phyloP scores from a whole-genome alignment of 371 early-diverging fungal species.

The Basidiobolus heterosporus region DNA sequence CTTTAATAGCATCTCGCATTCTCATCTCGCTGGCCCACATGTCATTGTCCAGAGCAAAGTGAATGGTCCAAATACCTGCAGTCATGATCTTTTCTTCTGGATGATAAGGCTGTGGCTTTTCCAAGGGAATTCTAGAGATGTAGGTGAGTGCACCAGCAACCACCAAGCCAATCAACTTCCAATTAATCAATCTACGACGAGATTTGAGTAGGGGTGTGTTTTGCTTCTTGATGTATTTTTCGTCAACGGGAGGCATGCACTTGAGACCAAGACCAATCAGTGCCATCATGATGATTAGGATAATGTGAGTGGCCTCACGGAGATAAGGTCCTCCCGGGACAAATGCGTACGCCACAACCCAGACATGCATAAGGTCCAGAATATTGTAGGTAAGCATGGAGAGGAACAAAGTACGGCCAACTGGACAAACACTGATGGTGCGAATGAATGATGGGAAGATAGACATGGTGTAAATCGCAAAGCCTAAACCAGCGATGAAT shows the following conservation, averaged over 20 bases:
- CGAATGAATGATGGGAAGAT: slow-evolving; percentile 39
- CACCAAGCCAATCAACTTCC: slow-evolving; percentile 8
- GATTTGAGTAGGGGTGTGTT: slow-evolving; percentile 4
- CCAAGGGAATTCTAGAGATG: slow-evolving; percentile 9
- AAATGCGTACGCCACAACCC: slow-evolving; percentile 71
- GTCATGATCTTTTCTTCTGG: slow-evolving; percentile 50
- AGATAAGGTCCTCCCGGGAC: slow-evolving; percentile 59
- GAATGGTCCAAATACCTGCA: slow-evolving; percentile 77
- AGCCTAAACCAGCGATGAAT: slow-evolving; percentile 41
- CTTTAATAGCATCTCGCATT: slow-evolving; percentile 58
- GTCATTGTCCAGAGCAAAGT: slow-evolving; percentile 69
- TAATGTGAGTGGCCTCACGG: slow-evolving; percentile 55
- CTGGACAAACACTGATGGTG: slow-evolving; percentile 32
- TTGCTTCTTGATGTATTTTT: slow-evolving; percentile 8
- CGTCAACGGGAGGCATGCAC: slow-evolving; percentile 19
- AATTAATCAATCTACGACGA: slow-evolving; percentile 6
- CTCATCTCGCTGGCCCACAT: slow-evolving; percentile 63
- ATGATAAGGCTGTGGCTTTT: slow-evolving; percentile 35
- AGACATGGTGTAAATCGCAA: slow-evolving; percentile 40
- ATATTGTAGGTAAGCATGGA: slow-evolving; percentile 46
- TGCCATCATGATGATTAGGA: slow-evolving; percentile 32
- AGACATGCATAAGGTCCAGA: slow-evolving; percentile 52
- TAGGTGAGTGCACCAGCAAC: slow-evolving; percentile 6
- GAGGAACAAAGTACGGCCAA: slow-evolving; percentile 44
- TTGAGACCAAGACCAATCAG: slow-evolving; percentile 23